phyloP scores from a whole-genome alignment of 768 basidiomycete genomes.

The Leccinum disarticulatum region DNA sequence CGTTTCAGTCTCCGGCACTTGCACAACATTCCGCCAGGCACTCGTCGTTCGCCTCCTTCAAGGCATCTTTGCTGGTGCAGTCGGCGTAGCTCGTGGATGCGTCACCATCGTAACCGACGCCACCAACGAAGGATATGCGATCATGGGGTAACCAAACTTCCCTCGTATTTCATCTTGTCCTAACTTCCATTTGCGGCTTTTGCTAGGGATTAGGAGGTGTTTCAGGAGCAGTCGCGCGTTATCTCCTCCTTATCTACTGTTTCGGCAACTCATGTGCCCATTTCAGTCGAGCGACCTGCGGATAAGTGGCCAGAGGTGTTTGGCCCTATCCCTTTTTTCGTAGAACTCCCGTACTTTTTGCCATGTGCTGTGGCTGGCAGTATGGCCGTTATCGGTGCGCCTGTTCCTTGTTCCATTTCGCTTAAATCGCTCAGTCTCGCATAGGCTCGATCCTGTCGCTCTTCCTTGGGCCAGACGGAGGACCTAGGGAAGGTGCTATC shows the following conservation, averaged over 20 bases:
- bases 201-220: conserved; percentile 98
- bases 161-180: not conserved
- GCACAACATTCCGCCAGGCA: conserved; percentile 73
- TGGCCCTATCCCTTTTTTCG: conserved; percentile 62
- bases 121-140: conserved; percentile 93
- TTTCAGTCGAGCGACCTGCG: conserved; percentile 76
- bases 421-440: not conserved
- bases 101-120: conserved; percentile 86
- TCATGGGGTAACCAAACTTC: conserved; percentile 59
- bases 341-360: conserved; percentile 85
- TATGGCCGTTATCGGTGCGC: conserved; percentile 68
- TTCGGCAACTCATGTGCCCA: conserved; percentile 7
- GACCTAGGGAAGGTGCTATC: conserved; percentile 84
- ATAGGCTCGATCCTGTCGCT: conserved; percentile 83
- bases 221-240: conserved; percentile 77
- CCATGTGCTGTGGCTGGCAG: conserved; percentile 78
- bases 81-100: conserved; percentile 91
- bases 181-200: conserved; percentile 49
- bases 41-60: conserved; percentile 85
- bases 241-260: not conserved
- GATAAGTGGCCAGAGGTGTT: conserved; percentile 84
- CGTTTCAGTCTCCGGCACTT: conserved; percentile 76
- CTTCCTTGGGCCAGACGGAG: conserved; percentile 90
- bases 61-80: conserved; percentile 90
- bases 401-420: not conserved